Evolutionary conservation across 768 basidiomycete genomes (phyloP), one percentile per base, ranked within the genome.

Genomic region (Leccinum boreale): DNA sequence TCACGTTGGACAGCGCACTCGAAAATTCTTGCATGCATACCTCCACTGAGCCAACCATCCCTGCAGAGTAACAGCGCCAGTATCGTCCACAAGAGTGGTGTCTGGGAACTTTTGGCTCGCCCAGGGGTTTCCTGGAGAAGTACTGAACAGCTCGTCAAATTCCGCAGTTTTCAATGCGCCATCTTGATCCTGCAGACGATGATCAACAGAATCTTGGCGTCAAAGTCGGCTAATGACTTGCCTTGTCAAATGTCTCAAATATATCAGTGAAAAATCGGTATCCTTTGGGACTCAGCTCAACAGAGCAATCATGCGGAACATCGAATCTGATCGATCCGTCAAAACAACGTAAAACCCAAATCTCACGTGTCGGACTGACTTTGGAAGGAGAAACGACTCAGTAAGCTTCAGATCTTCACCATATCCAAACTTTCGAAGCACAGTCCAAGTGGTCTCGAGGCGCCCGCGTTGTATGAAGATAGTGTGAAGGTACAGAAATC

Each of bases 11-110:
- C 44, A 56, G 39, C 50, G 52, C 33, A 55, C 35, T 48, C 29
- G 17, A 52, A 42, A 56, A 33, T 44, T 47, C 57, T 29, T 55
- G 28, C 42, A n/a, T 33, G 71, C 79, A 62, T 52, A 94, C 94
- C 92, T 96, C 96, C 96, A 99, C 69, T 97, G 95, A 19, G 96
- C 96, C 26, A 98, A 76, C 96, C 96, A 99, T 1, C 94, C 92
- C 75, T 98, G 95, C 46, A 99, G 74, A n/a, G 95, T 98, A 17
- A 98, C 90, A 28, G 91, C 86, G 11, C 92, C 94, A 10, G 85
- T 79, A 65, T 94, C 94, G 64, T 93, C 89, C 15, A 90, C 86
- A 47, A 94, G 80, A 5, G 93, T 93, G 0, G 86, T 94, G 65
- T 95, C 92, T 0, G 94, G 92, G 73, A 96, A 97, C 49, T 88